Evolutionary conservation across 495 filamentous ascomycete genomes (phyloP).

Genomic region (Aspergillus nanangensis): DNA sequence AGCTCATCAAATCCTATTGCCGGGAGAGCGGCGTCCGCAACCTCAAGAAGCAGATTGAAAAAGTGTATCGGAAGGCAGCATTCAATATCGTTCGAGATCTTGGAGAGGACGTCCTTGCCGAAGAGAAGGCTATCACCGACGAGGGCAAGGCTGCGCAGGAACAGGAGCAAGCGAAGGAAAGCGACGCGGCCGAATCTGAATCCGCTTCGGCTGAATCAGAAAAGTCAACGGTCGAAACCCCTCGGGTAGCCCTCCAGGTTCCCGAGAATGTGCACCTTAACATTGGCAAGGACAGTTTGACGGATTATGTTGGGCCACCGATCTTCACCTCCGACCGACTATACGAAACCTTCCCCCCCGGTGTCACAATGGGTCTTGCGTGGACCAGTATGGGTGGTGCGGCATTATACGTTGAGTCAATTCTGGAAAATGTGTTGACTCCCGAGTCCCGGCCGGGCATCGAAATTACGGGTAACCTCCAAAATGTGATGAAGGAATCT

Average conservation of each 20-base stretch:
- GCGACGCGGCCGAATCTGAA: slow-evolving; percentile 49
- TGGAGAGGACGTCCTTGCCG: slow-evolving; percentile 78
- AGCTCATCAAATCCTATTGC: slow-evolving; percentile 98
- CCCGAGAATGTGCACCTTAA: slow-evolving; percentile 82
- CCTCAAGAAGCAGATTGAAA: slow-evolving; percentile 99
- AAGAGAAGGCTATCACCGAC: slow-evolving; percentile 78
- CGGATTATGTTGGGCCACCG: slow-evolving; percentile 96
- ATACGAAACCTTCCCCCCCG: slow-evolving; percentile 92
- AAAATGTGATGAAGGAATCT: slow-evolving; percentile 97
- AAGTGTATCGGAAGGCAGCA: slow-evolving; percentile 95
- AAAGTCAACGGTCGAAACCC: slow-evolving; percentile 68
- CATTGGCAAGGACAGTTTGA: slow-evolving; percentile 86
- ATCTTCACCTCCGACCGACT: slow-evolving; percentile 93
- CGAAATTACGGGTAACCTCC: slow-evolving; percentile 89
- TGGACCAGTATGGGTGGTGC: slow-evolving; percentile 98
- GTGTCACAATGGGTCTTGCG: slow-evolving; percentile 97
- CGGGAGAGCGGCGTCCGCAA: slow-evolving; percentile 96
- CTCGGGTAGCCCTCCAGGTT: slow-evolving; percentile 76
- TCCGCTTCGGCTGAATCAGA: slow-evolving; percentile 56
- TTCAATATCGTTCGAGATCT: slow-evolving; percentile 95
- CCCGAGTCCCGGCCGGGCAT: slow-evolving; percentile 69
- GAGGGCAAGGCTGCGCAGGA: slow-evolving; percentile 81
- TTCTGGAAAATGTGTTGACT: slow-evolving; percentile 76
- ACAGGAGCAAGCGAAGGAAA: slow-evolving; percentile 61
- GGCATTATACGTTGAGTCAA: slow-evolving; percentile 95